These are phyloP conservation scores for Ceratobasidium sp. DNA, from an alignment of 1,284 basidiomycete species.

Conservation along the genomic window DNA sequence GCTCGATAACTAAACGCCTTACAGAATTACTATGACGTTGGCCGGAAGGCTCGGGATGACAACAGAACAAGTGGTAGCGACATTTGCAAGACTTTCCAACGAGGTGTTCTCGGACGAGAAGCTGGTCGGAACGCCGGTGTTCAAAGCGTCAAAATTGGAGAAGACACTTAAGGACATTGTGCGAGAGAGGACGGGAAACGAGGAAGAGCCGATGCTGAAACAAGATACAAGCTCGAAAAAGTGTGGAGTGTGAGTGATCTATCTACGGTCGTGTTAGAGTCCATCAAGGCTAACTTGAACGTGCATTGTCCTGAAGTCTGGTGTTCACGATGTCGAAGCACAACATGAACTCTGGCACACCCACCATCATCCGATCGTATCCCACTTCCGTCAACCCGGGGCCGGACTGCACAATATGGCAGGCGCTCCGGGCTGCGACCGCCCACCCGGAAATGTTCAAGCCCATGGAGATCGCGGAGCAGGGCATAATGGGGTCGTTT, in stretches of 20 bases:
- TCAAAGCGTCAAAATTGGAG: slow-evolving; percentile 28
- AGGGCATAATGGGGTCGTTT: not conserved
- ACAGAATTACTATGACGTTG: not conserved
- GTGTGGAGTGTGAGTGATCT: slow-evolving; percentile 5
- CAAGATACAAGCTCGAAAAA: not conserved
- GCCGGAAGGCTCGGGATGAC: slow-evolving; percentile 14
- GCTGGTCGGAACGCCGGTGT: not conserved
- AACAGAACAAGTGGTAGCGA: slow-evolving; percentile 5
- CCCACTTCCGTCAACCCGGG: not conserved
- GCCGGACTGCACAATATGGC: slow-evolving; percentile 19
- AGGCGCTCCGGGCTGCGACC: slow-evolving; percentile 21
- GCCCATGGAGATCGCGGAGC: slow-evolving; percentile 10
- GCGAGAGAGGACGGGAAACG: slow-evolving; percentile 4
- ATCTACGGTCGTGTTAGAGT: no score
- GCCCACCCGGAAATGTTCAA: slow-evolving; percentile 41
- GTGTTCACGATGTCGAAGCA: slow-evolving; percentile 27
- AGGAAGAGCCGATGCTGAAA: slow-evolving; percentile 7
- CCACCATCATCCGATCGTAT: slow-evolving; percentile 32
- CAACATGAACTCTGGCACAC: slow-evolving; percentile 32
- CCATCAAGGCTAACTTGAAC: not conserved
- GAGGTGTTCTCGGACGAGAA: slow-evolving; percentile 19
- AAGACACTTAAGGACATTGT: not conserved
- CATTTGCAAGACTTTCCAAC: not conserved
- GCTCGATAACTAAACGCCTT: not conserved
- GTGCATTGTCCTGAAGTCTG: not conserved